Base-by-base conservation (phyloP, 2,329 filamentous ascomycete species). In the Intubia oerlemansii region DNA sequence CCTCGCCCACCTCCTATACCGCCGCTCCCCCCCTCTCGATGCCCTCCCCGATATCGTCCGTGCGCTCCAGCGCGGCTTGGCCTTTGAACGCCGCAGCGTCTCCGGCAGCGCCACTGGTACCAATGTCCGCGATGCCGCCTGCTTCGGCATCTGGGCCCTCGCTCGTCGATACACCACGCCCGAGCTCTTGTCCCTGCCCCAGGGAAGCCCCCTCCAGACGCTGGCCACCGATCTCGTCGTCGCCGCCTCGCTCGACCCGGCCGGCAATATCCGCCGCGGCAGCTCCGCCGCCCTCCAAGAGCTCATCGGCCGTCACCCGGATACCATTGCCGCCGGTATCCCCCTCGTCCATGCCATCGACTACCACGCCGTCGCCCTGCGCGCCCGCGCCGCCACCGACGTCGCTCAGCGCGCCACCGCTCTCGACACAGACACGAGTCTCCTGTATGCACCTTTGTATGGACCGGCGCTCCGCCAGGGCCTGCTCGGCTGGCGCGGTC, bases 201-300 rank as follows among this genome's bases (percentile, higher is more conserved):
- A 13, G 4, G 25, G 13, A 2, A 7, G 7, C 8, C 10, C 84
- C 11, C 49, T 88, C 29, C 82, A 91, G 43, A 57, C 76, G 8
- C 56, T 98, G 8, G 85, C 79, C 1, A 75, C 73, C 1, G 75
- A 91, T 41, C 59, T 98, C 10, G 66, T 91, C 1, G 67, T 77
- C 10, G 69, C 80, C 2, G 82, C 80, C 5, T 88, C 75, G 36
- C 59, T 93, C 6, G 88, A 98, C 44, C 74, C 85, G 2, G 74
- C 80, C 9, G 88, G 88, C 4, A 98, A 98, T 40, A 92, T 98
- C 40, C 66, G 88, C 29, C 68, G 88, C 38, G 88, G 85, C 4
- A 75, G 85, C 17, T 95, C 88, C 16, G 88, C 88, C 24, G 88
- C 88, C 3, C 54, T 98, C 21, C 88, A 98, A 45, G 88, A 98